These are phyloP conservation scores for Backusella morwellensis DNA, from an alignment of 192 early-diverging fungal genomes.

Conservation along the genomic window DNA sequence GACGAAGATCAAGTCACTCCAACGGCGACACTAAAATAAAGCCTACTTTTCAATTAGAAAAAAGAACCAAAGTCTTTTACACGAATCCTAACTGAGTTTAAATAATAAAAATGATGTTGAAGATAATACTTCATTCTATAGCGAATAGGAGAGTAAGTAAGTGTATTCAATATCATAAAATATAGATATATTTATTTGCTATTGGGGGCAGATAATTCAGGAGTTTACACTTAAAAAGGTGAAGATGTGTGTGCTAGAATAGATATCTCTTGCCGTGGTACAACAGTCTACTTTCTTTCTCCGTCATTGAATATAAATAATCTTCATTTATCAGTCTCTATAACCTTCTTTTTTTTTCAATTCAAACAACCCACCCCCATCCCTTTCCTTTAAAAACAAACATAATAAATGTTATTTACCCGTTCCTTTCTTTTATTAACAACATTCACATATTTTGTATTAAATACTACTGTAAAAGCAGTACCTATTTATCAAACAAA, in stretches of 20 bases:
- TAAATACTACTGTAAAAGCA: not conserved
- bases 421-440: slow-evolving; percentile 6
- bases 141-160: not conserved
- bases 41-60: not conserved
- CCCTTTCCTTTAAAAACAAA: slow-evolving; percentile 6
- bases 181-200: not conserved
- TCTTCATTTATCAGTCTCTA: slow-evolving; percentile 9
- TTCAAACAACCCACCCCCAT: slow-evolving; percentile 6
- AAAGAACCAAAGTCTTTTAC: not conserved
- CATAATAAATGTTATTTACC: slow-evolving; percentile 8
- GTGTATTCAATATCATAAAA: not conserved
- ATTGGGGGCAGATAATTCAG: not conserved
- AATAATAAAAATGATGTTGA: not conserved
- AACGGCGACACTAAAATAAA: not conserved
- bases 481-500: not conserved
- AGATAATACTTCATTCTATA: not conserved
- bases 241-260: not conserved
- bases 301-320: slow-evolving; percentile 14
- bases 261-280: not conserved
- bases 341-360: slow-evolving; percentile 12
- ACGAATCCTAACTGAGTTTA: not conserved
- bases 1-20: not conserved
- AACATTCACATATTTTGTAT: not conserved
- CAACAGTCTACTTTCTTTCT: slow-evolving; percentile 9
- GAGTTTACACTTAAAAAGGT: not conserved